Evolutionary conservation across 306 rosid genomes (phyloP), one percentile per base, ranked within the genome.

Genomic region (Sesbania bispinosa): DNA sequence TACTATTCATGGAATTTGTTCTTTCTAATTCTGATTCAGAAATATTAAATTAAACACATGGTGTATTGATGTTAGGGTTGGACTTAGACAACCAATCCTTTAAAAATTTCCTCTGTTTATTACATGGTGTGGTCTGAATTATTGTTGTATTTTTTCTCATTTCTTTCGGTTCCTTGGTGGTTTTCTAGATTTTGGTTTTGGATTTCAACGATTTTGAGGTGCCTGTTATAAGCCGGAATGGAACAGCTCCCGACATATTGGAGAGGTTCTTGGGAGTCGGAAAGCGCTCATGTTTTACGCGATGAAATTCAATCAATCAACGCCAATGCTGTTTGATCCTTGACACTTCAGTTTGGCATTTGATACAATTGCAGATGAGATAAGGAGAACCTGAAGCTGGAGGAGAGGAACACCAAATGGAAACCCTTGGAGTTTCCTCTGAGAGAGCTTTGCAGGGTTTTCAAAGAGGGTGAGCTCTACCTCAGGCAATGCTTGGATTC

Each of bases 191-290:
- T 58, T 35, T 21, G 1, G 5, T 30, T 33, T 27, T 23, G 15
- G n/a, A 36, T 45, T 57, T 46, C 7, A 32, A 42, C 1, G 38
- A 42, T 46, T 53, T 50, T 21, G 8, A 60, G 52, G 73, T 29
- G 66, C 33, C 0, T 18, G 6, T 15, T 5, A 3, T 32, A 3
- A 36, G 73, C 74, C 74, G 86, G 91, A 86, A 95, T 95, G 99
- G 99, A 95, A 70, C 96, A 92, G 60, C 90, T 89, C 90, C n/a
- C 97, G 99, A 89, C 97, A 76, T 18, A 84, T 95, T 3, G 99
- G 99, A 27, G 99, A 95, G 92, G 92, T 88, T 42, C 64, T 92
- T 42, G 99, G 99, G 38, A 89, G 99, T 57, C 16, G 92, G 63
- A 95, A 87, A 77, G 96, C 97, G 35, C 79, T 95, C 0, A 89